A percentile compares a stretch with the other conserved stretches of the same genome.
Conservation (phyloP, 257 asterid species). For the Nicotiana sylvestris region DNA sequence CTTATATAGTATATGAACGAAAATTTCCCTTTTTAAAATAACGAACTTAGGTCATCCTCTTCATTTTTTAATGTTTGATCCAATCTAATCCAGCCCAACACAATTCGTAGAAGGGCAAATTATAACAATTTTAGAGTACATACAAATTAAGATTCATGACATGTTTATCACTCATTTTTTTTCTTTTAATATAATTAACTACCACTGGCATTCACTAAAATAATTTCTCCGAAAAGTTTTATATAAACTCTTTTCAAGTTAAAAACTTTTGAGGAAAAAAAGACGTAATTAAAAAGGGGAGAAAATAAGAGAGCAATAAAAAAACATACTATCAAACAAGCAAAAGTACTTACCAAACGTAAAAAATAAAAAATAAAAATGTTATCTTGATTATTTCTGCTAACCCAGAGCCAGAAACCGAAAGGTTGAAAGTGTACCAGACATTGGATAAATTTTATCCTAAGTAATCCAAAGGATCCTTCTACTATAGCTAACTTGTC, state of each 20-base stretch:
- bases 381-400: background rate
- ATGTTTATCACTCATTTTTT: background rate
- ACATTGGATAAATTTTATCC: background rate
- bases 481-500: background rate
- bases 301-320: background rate
- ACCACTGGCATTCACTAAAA: background rate
- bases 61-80: background rate
- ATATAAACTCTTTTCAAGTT: background rate
- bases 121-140: background rate
- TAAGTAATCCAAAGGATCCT: background rate
- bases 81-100: background rate
- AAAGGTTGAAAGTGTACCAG: background rate
- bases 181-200: background rate
- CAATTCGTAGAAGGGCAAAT: background rate
- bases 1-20: too few relatives aligned
- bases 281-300: background rate
- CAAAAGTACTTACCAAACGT: background rate
- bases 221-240: background rate
- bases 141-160: background rate
- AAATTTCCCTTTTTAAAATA: too few relatives aligned
- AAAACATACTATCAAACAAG: background rate
- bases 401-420: background rate
- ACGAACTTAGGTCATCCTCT: background rate
- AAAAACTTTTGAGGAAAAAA: background rate
- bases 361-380: too few relatives aligned